phyloP scores from a whole-genome alignment of 2,329 filamentous ascomycete genomes.

The Chalaropsis thielavioides region DNA sequence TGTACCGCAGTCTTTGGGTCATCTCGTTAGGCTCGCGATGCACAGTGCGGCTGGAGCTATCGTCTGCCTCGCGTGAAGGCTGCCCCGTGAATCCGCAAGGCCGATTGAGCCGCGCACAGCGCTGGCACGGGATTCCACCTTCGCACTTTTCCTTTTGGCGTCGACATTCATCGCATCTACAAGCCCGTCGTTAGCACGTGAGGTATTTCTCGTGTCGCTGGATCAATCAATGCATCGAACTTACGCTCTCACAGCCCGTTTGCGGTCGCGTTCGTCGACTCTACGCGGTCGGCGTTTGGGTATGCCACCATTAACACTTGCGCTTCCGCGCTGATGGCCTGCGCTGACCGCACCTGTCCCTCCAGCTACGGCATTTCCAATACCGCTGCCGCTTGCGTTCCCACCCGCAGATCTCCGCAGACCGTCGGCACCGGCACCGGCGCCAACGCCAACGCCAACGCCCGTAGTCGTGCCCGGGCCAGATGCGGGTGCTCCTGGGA shows the following conservation, averaged over 20 bases:
- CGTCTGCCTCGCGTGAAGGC: conserved; percentile 9
- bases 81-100: conserved; percentile 34
- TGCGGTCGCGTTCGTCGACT: conserved; percentile 22
- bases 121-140: conserved; percentile 38
- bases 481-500: neutral
- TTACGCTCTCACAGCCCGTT: conserved; percentile 23
- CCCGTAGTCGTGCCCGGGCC: neutral
- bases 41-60: neutral
- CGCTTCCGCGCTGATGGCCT: neutral
- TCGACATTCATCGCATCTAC: conserved; percentile 39
- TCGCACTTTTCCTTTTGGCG: conserved; percentile 43
- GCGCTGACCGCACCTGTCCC: neutral
- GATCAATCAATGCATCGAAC: neutral
- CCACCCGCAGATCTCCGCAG: neutral
- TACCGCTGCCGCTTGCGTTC: conserved; percentile 15
- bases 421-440: neutral
- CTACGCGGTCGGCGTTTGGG: conserved; percentile 21
- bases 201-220: neutral
- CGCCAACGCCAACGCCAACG: no score
- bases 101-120: conserved; percentile 37
- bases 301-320: conserved; percentile 10
- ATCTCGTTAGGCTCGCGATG: conserved; percentile 18
- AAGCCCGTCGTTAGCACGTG: neutral
- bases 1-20: conserved; percentile 21
- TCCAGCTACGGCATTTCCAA: neutral